These are phyloP conservation scores for Boechera retrofracta DNA, from an alignment of 345 rosid genomes.

Conservation along the genomic window DNA sequence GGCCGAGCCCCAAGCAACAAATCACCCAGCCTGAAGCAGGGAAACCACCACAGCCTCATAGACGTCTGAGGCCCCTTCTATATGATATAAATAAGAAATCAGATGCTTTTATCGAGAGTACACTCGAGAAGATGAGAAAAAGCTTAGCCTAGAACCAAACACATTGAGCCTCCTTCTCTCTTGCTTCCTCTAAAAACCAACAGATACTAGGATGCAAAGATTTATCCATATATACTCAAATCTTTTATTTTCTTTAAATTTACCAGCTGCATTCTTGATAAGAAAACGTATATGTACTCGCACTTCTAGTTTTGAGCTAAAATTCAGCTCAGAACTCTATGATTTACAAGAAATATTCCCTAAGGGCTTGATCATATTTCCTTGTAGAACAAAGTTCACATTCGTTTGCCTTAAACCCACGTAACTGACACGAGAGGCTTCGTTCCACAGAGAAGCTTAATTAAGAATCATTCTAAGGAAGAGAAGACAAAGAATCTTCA, in stretches of 20 bases:
- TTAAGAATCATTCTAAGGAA: constrained; percentile 26
- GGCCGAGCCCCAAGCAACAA: constrained; percentile 26
- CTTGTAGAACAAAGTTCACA: constrained; percentile 33
- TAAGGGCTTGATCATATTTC: constrained; percentile 4
- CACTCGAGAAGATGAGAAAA: constrained; percentile 42
- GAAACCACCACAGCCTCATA: constrained; percentile 31
- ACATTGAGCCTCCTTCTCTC: constrained; percentile 12
- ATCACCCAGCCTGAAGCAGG: constrained; percentile 33
- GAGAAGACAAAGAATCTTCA: constrained; percentile 20
- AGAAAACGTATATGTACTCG: constrained; percentile 28
- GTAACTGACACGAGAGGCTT: constrained; percentile 9
- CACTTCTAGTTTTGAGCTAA: constrained; percentile 7
- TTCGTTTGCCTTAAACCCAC: constrained; percentile 17
- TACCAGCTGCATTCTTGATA: constrained; percentile 37
- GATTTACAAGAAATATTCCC: constrained; percentile 29
- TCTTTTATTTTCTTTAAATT: neutral
- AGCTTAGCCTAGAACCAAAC: constrained; percentile 39
- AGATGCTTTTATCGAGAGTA: constrained; percentile 40
- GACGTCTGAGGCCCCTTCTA: constrained; percentile 35
- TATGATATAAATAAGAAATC: constrained; percentile 44
- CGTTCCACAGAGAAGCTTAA: constrained; percentile 20
- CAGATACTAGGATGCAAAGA: constrained; percentile 27
- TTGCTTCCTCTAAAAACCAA: constrained; percentile 26
- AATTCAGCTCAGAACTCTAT: constrained; percentile 31
- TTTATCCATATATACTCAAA: neutral